A percentile compares a stretch with the other conserved stretches of the same genome.
These are phyloP conservation scores for Epipyxis sp. DNA, from an alignment of 108 stramenopile species.

Conservation along the genomic window DNA sequence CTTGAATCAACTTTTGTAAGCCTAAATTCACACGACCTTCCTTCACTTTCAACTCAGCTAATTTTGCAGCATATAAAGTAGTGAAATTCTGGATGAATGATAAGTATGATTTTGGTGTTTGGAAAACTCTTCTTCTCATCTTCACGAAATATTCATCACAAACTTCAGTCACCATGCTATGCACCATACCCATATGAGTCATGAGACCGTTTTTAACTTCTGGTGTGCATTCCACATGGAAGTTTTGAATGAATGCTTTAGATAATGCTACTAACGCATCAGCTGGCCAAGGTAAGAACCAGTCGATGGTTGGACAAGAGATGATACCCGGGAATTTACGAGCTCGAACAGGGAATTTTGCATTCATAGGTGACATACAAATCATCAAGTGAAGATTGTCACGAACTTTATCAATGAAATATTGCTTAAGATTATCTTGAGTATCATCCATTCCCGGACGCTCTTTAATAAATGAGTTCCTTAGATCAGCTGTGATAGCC, in stretches of 20 bases:
- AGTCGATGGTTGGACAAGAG: slow-evolving; percentile 77
- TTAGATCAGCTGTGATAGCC: slow-evolving; percentile 74
- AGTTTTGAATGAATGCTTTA: slow-evolving; percentile 70
- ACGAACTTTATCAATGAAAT: slow-evolving; percentile 74
- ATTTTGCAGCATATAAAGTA: slow-evolving; percentile 67
- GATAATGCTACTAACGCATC: slow-evolving; percentile 78
- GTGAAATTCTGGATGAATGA: slow-evolving; percentile 79
- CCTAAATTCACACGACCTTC: slow-evolving; percentile 74
- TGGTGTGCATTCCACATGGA: slow-evolving; percentile 64
- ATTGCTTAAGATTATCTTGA: slow-evolving; percentile 74
- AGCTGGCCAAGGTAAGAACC: slow-evolving; percentile 86
- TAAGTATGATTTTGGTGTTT: slow-evolving; percentile 83
- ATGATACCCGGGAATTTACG: slow-evolving; percentile 82
- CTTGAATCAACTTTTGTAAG: slow-evolving; percentile 77
- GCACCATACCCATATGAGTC: slow-evolving; percentile 80
- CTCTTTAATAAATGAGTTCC: slow-evolving; percentile 58
- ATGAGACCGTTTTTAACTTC: slow-evolving; percentile 67
- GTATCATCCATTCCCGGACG: slow-evolving; percentile 76
- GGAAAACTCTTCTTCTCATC: slow-evolving; percentile 76
- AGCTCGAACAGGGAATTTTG: slow-evolving; percentile 75
- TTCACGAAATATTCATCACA: slow-evolving; percentile 78
- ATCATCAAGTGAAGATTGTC: slow-evolving; percentile 82
- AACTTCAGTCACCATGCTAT: slow-evolving; percentile 70
- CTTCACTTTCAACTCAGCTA: slow-evolving; percentile 73
- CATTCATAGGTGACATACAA: slow-evolving; percentile 88